Conservation (phyloP, 768 basidiomycete species). For the Panaeolus papilionaceus region DNA sequence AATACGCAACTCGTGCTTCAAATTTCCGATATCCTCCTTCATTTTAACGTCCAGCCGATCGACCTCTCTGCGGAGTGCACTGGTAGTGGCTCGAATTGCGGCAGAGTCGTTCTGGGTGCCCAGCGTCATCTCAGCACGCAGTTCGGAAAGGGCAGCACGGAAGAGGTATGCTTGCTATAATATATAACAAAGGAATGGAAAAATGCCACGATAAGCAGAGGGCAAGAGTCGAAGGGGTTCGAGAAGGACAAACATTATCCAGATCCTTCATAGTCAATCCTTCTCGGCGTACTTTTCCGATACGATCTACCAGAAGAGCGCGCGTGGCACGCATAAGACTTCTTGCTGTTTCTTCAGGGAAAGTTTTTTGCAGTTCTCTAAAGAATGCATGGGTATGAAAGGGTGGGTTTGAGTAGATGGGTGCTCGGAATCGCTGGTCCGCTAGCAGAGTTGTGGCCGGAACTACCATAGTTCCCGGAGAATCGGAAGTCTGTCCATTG, state of each 20-base stretch:
- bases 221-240: not conserved
- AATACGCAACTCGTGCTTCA: slow-evolving; percentile 86
- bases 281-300: slow-evolving; percentile 73
- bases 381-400: slow-evolving; percentile 88
- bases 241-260: slow-evolving; percentile 68
- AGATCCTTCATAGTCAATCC: slow-evolving; percentile 79
- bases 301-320: slow-evolving; percentile 78
- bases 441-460: slow-evolving; percentile 29
- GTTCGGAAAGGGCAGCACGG: slow-evolving; percentile 89
- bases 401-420: slow-evolving; percentile 69
- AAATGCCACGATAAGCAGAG: not conserved
- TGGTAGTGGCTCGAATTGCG: slow-evolving; percentile 75
- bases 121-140: slow-evolving; percentile 85
- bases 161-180: slow-evolving; percentile 93
- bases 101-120: slow-evolving; percentile 85
- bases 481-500: slow-evolving; percentile 12
- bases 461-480: slow-evolving; percentile 23
- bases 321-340: slow-evolving; percentile 86
- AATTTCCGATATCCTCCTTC: slow-evolving; percentile 87
- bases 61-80: slow-evolving; percentile 85
- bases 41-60: slow-evolving; percentile 88
- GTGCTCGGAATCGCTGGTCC: slow-evolving; percentile 28
- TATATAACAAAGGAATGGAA: slow-evolving; percentile 5
- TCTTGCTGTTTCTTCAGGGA: slow-evolving; percentile 74
- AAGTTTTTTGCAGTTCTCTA: slow-evolving; percentile 69